Evolutionary conservation across 2,329 filamentous ascomycete genomes (phyloP).

Genomic region (Stemphylium vesicarium): DNA sequence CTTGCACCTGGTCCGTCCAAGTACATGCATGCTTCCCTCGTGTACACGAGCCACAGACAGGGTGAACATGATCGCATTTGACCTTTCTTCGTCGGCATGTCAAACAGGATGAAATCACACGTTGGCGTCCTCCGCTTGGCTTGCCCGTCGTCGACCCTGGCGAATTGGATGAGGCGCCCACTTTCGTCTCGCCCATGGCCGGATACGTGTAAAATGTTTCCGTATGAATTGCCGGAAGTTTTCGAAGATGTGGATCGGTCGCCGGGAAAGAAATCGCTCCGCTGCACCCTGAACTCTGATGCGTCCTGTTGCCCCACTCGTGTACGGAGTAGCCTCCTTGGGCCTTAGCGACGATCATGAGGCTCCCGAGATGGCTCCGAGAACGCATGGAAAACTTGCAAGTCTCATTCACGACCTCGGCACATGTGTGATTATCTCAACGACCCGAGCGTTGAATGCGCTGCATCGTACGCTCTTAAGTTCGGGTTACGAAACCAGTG

Average conservation of each 20-base stretch:
- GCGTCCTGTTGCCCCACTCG: slow-evolving; percentile 14
- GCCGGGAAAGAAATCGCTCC: slow-evolving; percentile 17
- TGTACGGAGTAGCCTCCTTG: slow-evolving; percentile 5
- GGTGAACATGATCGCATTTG: slow-evolving; percentile 48
- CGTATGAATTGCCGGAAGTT: slow-evolving; percentile 15
- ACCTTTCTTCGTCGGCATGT: slow-evolving; percentile 49
- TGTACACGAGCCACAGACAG: slow-evolving; percentile 47
- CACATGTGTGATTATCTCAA: no score
- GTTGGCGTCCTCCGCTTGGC: slow-evolving; percentile 40
- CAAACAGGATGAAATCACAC: slow-evolving; percentile 48
- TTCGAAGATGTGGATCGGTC: slow-evolving; percentile 21
- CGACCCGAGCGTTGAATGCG: no score
- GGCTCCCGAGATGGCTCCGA: neutral
- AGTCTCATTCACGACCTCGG: neutral
- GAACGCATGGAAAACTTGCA: neutral
- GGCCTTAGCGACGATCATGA: slow-evolving; percentile 8
- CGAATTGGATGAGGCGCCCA: slow-evolving; percentile 30
- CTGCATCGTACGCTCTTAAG: no score
- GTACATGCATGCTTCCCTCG: slow-evolving; percentile 47
- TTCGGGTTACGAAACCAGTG: no score
- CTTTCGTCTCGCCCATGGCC: slow-evolving; percentile 37
- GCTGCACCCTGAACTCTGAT: slow-evolving; percentile 6
- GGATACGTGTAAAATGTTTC: slow-evolving; percentile 5
- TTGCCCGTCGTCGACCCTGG: slow-evolving; percentile 30
- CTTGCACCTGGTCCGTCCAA: slow-evolving; percentile 41